Evolutionary conservation across 2,329 filamentous ascomycete species (phyloP).

Genomic region (Escovopsis sp.): DNA sequence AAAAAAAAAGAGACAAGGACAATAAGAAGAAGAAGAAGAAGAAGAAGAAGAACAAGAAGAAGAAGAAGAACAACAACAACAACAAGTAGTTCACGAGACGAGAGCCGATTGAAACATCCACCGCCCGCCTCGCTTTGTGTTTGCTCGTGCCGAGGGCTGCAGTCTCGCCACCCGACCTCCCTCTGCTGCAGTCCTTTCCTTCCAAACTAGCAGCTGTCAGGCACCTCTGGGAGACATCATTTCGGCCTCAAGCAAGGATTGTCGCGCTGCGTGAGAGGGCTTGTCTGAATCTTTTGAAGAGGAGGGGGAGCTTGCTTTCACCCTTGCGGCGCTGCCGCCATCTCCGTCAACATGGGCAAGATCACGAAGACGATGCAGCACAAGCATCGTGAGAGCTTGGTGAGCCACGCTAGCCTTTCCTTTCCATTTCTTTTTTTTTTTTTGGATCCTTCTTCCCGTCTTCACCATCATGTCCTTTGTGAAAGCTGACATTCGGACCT

Average conservation of each 20-base stretch:
- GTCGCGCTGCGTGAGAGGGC: conserved; percentile 21
- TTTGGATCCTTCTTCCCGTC: not conserved
- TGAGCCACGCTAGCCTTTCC: conserved; percentile 21
- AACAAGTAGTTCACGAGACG: too few species aligned
- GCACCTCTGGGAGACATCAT: conserved; percentile 17
- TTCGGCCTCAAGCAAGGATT: conserved; percentile 19
- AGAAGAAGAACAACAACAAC: too few species aligned
- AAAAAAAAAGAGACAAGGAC: too few species aligned
- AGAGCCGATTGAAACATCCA: not conserved
- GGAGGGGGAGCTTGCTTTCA: conserved; percentile 40
- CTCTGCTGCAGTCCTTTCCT: not conserved
- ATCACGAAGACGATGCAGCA: conserved; percentile 52
- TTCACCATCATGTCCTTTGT: conserved; percentile 1
- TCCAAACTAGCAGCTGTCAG: conserved; percentile 15
- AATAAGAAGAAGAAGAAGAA: not conserved
- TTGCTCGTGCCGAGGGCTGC: conserved; percentile 1
- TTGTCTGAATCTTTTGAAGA: conserved; percentile 27
- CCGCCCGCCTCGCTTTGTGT: not conserved
- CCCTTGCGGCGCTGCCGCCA: conserved; percentile 44
- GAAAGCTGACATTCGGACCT: not conserved
- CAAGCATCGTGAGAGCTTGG: conserved; percentile 54
- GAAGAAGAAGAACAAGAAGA: too few species aligned
- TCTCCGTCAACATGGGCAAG: conserved; percentile 47
- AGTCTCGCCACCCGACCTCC: conserved; percentile 3
- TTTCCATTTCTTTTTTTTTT: not conserved